These are phyloP conservation scores for Coprinellus aureogranulatus DNA, from an alignment of 768 basidiomycete species.

Conservation along the genomic window DNA sequence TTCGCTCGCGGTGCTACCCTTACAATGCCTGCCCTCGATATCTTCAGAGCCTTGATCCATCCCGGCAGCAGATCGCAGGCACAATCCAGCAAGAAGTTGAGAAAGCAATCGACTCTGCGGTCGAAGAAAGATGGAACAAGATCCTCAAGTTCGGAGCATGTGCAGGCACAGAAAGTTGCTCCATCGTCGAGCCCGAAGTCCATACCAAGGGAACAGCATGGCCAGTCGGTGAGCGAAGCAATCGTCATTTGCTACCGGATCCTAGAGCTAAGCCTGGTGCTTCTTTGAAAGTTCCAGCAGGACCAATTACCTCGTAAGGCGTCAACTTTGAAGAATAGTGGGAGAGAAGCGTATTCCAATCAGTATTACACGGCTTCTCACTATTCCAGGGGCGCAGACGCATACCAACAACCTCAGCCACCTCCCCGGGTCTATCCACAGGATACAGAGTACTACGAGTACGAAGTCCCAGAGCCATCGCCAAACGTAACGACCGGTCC, in stretches of 20 bases:
- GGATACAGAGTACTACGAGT: slow-evolving; percentile 2
- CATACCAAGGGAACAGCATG: background rate
- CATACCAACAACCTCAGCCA: background rate
- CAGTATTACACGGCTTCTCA: background rate
- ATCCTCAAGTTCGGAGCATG: background rate
- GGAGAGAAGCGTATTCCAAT: background rate
- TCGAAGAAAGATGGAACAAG: background rate
- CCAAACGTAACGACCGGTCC: background rate
- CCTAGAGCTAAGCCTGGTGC: background rate
- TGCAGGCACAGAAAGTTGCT: background rate
- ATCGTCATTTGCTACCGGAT: background rate
- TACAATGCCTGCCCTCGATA: slow-evolving; percentile 4
- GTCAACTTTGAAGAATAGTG: background rate
- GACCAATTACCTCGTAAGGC: background rate
- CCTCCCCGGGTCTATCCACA: slow-evolving; percentile 1
- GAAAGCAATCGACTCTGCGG: slow-evolving; percentile 1
- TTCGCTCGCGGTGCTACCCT: no score
- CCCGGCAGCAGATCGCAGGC: background rate
- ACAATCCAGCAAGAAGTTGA: background rate
- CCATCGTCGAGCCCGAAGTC: background rate
- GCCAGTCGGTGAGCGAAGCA: background rate
- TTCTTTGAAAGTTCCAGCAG: background rate
- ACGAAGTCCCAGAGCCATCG: background rate
- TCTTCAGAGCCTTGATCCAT: slow-evolving; percentile 1
- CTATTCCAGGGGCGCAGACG: background rate